Conservation (phyloP, 306 rosid genomes). For the Acacia melanoxylon region DNA sequence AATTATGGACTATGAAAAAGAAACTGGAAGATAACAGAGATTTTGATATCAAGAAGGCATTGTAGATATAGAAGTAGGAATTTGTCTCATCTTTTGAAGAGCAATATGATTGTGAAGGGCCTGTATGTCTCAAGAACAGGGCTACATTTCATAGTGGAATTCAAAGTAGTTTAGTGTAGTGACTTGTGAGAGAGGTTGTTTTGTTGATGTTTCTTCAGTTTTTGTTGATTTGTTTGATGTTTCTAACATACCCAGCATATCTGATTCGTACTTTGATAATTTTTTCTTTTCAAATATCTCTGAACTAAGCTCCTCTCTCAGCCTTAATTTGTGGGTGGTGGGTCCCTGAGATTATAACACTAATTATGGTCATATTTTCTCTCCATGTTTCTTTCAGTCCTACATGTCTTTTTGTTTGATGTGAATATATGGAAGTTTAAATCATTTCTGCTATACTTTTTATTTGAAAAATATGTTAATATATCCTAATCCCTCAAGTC, state of each 20-base stretch:
- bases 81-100: slow-evolving; percentile 44
- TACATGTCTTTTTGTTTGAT: background rate
- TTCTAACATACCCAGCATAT: slow-evolving; percentile 36
- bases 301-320: background rate
- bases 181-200: slow-evolving; percentile 26
- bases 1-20: slow-evolving; percentile 2
- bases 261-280: slow-evolving; percentile 7
- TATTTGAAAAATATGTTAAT: background rate
- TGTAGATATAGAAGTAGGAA: slow-evolving; percentile 29
- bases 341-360: slow-evolving; percentile 31
- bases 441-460: background rate
- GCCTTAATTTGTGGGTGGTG: slow-evolving; percentile 52
- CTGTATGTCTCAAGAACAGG: slow-evolving; percentile 31
- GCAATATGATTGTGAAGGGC: slow-evolving; percentile 47
- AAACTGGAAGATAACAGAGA: background rate
- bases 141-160: slow-evolving; percentile 53
- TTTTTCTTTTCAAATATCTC: slow-evolving; percentile 10
- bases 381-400: background rate
- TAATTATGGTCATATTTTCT: slow-evolving; percentile 34
- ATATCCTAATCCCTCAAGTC: no score
- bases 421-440: background rate
- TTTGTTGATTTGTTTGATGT: slow-evolving; percentile 30
- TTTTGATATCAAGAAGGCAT: slow-evolving; percentile 22
- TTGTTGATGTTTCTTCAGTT: slow-evolving; percentile 21
- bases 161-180: slow-evolving; percentile 19